phyloP scores from a whole-genome alignment of 176 grass and related monocot species.

The Oryza nivara region DNA sequence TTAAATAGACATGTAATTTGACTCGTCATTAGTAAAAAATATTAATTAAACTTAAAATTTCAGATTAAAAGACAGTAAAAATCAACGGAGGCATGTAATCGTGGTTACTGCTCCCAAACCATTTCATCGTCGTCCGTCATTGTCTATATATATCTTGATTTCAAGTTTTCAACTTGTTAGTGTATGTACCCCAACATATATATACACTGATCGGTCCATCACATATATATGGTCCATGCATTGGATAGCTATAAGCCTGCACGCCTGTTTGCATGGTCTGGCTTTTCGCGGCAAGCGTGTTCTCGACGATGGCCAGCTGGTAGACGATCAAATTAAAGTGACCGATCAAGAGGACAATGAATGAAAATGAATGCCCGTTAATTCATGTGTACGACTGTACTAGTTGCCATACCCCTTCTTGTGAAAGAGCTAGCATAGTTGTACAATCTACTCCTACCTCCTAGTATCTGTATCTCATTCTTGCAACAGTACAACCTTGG shows the following conservation, averaged over 20 bases:
- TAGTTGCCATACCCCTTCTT: background rate
- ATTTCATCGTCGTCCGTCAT: background rate
- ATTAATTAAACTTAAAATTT: background rate
- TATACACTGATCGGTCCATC: background rate
- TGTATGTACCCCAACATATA: background rate
- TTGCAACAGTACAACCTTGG: conserved; percentile 18
- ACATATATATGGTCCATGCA: conserved; percentile 9
- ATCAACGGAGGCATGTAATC: background rate
- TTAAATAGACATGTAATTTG: no score
- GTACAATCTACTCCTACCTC: background rate
- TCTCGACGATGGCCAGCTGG: background rate
- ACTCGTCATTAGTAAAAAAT: background rate
- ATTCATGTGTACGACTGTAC: background rate
- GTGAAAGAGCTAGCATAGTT: background rate
- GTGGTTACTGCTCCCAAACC: background rate
- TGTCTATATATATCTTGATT: background rate
- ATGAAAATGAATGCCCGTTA: background rate
- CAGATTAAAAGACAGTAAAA: background rate
- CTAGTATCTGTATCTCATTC: background rate
- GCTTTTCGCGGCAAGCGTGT: conserved; percentile 25
- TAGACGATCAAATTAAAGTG: background rate
- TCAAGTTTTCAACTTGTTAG: conserved; percentile 3
- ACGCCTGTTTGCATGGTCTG: background rate
- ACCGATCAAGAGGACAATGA: background rate
- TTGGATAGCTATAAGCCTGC: background rate